Conservation (phyloP, 176 grass and related monocot species). For the Bromus sterilis region DNA sequence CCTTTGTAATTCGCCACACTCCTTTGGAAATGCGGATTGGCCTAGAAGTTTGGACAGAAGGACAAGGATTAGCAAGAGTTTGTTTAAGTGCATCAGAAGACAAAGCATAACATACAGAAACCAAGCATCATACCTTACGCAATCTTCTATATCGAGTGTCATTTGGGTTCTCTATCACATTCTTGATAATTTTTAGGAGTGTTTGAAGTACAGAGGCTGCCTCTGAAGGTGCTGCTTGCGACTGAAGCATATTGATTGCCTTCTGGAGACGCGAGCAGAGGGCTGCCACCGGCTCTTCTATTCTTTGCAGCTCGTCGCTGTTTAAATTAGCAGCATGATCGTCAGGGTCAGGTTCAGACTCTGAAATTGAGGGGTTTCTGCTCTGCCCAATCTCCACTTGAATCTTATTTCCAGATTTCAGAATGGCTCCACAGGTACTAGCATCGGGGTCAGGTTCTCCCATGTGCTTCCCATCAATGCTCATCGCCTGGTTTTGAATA, state of each 20-base stretch:
- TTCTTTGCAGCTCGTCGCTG: slow-evolving; percentile 53
- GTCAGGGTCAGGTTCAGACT: slow-evolving; percentile 44
- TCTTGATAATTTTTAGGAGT: slow-evolving; percentile 86
- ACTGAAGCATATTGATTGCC: slow-evolving; percentile 52
- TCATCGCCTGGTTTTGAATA: slow-evolving; percentile 14
- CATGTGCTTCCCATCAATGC: slow-evolving; percentile 2
- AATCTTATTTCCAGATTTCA: slow-evolving; percentile 15
- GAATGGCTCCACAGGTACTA: neutral
- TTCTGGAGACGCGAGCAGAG: slow-evolving; percentile 63
- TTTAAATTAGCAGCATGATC: slow-evolving; percentile 24
- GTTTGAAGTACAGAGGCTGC: slow-evolving; percentile 60
- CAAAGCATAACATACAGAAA: neutral
- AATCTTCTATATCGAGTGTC: slow-evolving; percentile 67
- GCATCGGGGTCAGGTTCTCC: slow-evolving; percentile 47
- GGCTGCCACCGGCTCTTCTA: slow-evolving; percentile 56
- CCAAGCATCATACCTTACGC: slow-evolving; percentile 63
- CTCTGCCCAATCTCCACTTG: neutral
- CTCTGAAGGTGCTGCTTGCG: slow-evolving; percentile 54
- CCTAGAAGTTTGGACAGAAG: slow-evolving; percentile 24
- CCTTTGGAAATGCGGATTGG: slow-evolving; percentile 81
- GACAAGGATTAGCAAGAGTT: neutral
- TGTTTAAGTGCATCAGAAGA: neutral
- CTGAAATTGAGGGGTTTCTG: neutral
- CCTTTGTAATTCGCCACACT: slow-evolving; percentile 69
- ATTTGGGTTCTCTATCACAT: slow-evolving; percentile 80